Evolutionary conservation across 1,284 basidiomycete genomes (phyloP).

Genomic region (Boletus sp.): DNA sequence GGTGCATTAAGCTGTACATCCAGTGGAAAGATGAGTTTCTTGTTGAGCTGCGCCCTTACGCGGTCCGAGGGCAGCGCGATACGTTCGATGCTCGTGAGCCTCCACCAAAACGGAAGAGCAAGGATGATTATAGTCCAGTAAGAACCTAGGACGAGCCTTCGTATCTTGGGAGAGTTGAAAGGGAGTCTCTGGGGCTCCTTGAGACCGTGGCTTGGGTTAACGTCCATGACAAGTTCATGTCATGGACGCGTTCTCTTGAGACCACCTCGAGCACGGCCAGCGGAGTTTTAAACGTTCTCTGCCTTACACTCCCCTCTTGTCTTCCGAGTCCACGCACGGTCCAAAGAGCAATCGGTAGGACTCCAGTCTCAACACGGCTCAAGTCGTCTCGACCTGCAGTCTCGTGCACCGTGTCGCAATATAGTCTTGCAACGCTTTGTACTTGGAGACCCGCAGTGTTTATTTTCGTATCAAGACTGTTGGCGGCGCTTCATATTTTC

Average conservation of each 20-base stretch:
- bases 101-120: slow-evolving; percentile 85
- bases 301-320: slow-evolving; percentile 20
- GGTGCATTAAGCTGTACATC: slow-evolving; percentile 43
- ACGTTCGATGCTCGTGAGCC: slow-evolving; percentile 80
- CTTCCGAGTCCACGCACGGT: slow-evolving; percentile 9
- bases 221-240: slow-evolving; percentile 24
- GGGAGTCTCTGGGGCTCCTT: slow-evolving; percentile 49
- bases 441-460: slow-evolving; percentile 9
- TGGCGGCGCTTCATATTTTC: slow-evolving; percentile 7
- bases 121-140: slow-evolving; percentile 76
- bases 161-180: slow-evolving; percentile 46
- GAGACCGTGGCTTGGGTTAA: slow-evolving; percentile 29
- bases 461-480: slow-evolving; percentile 8
- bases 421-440: slow-evolving; percentile 2
- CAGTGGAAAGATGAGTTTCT: slow-evolving; percentile 50
- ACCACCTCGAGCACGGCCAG: slow-evolving; percentile 14
- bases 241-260: slow-evolving; percentile 3
- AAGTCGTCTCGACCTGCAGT: slow-evolving; percentile 1
- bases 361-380: neutral
- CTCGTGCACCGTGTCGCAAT: slow-evolving; percentile 8
- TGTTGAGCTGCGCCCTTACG: slow-evolving; percentile 51
- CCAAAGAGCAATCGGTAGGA: slow-evolving; percentile 14
- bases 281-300: slow-evolving; percentile 34
- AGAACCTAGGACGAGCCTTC: slow-evolving; percentile 58
- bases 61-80: slow-evolving; percentile 65